Evolutionary conservation across 768 basidiomycete genomes (phyloP).

Genomic region (Lactarius deliciosus): DNA sequence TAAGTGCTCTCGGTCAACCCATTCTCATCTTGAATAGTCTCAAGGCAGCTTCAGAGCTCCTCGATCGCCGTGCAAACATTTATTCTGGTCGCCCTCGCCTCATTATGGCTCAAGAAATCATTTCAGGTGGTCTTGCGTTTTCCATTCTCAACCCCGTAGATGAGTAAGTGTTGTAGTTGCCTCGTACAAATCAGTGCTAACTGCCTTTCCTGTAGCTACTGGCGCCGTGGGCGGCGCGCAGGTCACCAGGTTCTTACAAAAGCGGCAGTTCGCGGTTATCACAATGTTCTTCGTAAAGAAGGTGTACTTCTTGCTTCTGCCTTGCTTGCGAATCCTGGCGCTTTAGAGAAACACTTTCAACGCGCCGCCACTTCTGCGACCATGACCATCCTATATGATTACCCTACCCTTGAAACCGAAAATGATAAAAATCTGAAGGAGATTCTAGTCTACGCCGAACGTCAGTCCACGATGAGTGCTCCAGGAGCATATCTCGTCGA

Average conservation of each 20-base stretch:
- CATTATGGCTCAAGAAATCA: neutral
- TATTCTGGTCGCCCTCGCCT: neutral
- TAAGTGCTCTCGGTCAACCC: neutral
- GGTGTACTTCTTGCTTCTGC: neutral
- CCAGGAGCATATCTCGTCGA: neutral
- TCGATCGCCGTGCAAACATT: neutral
- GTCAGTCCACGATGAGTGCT: neutral
- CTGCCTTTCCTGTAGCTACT: neutral
- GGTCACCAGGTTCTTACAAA: neutral
- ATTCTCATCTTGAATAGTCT: neutral
- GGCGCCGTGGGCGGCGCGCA: neutral
- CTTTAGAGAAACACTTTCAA: neutral
- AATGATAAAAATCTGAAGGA: neutral
- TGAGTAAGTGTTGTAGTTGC: neutral
- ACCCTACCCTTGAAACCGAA: neutral
- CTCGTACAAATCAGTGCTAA: neutral
- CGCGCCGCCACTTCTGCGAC: neutral
- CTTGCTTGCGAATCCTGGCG: neutral
- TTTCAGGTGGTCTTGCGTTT: neutral
- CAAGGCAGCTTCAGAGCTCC: neutral
- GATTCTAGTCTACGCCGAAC: neutral
- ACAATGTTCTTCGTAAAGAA: neutral
- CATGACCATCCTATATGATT: neutral
- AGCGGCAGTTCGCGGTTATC: neutral
- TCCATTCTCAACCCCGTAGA: neutral